Evolutionary conservation across 1,139 yeast species (phyloP), one percentile per base, ranked within the genome.

Genomic region (Scheffersomyces segobiensis): DNA sequence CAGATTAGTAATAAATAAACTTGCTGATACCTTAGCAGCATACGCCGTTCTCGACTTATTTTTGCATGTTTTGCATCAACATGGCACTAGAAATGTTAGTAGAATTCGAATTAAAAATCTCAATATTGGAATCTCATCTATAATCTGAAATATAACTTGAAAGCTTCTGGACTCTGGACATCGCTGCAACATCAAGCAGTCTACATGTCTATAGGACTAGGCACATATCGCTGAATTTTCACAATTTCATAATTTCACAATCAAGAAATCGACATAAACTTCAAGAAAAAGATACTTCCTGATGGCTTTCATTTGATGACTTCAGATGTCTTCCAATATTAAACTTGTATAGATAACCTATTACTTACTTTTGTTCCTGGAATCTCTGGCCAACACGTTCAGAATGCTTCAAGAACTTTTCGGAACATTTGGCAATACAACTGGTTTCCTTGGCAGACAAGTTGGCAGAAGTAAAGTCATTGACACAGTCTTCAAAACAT

Each of bases 321-420:
- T 24, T 24, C 18, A 18, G 46, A 3, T 48, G 39, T 20, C n/a
- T 19, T 20, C 26, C 42, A 32, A 32, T 32, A 12, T 32, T 17
- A 14, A 32, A 10, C 42, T 32, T 14, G 42, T 3, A 32, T 32
- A 12, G 42, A 32, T 10, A 32, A 52, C 21, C 18, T 47, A 12
- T 47, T 21, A 64, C 67, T 47, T 61, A 76, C 80, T 93, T 95
- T 78, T 93, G 98, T 74, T 95, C 99, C 79, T 95, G 98, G 93
- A 95, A 95, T 79, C 99, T 88, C 77, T 91, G 96, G 55, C 99
- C 99, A 59, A 96, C 97, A 76, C 99, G 89, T 81, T 95, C 99
- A 76, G 96, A 88, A 83, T 95, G 98, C 78, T 95, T 95, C 81
- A 96, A 86, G 85, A 96, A 96, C 83, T 95, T 95, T 78, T 95